phyloP scores from a whole-genome alignment of 2,329 filamentous ascomycete species.

The Didymosphaeria variabile region DNA sequence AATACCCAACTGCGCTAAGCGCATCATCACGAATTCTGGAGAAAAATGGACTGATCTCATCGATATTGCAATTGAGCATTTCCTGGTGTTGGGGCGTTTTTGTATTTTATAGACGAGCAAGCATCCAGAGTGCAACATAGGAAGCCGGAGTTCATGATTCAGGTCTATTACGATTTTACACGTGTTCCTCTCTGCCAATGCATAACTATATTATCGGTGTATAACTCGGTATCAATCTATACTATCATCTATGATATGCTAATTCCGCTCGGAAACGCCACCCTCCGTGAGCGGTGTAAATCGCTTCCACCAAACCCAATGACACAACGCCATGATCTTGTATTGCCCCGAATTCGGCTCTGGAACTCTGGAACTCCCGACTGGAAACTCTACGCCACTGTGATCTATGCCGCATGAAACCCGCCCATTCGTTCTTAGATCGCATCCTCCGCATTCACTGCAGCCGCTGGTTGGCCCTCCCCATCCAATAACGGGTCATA shows the following conservation, averaged over 20 bases:
- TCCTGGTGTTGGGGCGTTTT: conserved; percentile 12
- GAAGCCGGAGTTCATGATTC: background rate
- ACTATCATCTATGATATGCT: background rate
- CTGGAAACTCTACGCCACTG: background rate
- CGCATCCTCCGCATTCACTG: background rate
- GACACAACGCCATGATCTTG: background rate
- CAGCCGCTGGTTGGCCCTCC: background rate
- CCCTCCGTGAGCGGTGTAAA: conserved; percentile 3
- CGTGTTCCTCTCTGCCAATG: background rate
- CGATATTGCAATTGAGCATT: conserved; percentile 7
- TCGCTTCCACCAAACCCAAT: background rate
- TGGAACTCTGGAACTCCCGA: background rate
- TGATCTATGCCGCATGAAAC: background rate
- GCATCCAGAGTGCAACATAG: conserved; percentile 8
- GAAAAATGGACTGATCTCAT: background rate
- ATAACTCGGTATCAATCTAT: background rate
- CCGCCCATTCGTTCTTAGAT: background rate
- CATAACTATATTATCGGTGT: background rate
- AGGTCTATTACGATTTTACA: background rate
- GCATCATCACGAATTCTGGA: background rate
- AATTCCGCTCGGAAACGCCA: background rate
- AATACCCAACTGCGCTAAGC: conserved; percentile 5
- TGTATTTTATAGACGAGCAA: conserved; percentile 5
- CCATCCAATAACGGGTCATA: conserved; percentile 35
- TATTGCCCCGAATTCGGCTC: background rate